A percentile compares a stretch with the other conserved stretches of the same genome.
Conservation (phyloP, 169 alveolate species). For the Toxoplasma gondii region DNA sequence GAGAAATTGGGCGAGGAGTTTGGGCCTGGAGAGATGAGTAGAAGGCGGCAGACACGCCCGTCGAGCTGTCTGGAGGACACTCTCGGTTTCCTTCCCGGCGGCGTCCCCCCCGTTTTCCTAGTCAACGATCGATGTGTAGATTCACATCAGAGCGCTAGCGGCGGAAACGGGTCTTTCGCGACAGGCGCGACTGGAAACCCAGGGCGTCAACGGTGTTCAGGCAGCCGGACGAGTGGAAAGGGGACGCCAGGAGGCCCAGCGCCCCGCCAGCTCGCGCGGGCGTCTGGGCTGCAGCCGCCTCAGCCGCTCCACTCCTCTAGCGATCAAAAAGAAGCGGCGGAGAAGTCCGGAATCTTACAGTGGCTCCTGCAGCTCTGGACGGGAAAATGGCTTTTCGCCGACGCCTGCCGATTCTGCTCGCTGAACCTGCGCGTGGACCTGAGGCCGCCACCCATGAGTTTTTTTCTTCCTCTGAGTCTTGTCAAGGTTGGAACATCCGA, state of each 20-base stretch:
- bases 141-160: not conserved
- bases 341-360: not conserved
- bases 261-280: not conserved
- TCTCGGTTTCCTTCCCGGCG: not conserved
- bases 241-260: not conserved
- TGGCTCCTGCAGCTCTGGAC: not conserved
- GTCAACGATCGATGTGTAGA: not conserved
- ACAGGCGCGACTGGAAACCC: not conserved
- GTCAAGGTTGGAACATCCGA: not conserved
- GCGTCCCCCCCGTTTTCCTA: not conserved
- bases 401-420: not conserved
- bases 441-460: not conserved
- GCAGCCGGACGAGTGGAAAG: not conserved
- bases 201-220: not conserved
- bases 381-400: not conserved
- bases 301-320: not conserved
- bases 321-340: not conserved
- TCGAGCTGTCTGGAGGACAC: not conserved
- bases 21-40: too few relatives aligned
- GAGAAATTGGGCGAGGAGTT: too few relatives aligned
- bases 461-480: not conserved
- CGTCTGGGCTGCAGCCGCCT: not conserved
- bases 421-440: not conserved
- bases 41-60: not conserved
- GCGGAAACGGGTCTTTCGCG: not conserved